Percentiles rank a stretch among this genome's conserved stretches.
These are phyloP conservation scores for Zangia roseola DNA, from an alignment of 768 basidiomycete genomes.

Conservation along the genomic window DNA sequence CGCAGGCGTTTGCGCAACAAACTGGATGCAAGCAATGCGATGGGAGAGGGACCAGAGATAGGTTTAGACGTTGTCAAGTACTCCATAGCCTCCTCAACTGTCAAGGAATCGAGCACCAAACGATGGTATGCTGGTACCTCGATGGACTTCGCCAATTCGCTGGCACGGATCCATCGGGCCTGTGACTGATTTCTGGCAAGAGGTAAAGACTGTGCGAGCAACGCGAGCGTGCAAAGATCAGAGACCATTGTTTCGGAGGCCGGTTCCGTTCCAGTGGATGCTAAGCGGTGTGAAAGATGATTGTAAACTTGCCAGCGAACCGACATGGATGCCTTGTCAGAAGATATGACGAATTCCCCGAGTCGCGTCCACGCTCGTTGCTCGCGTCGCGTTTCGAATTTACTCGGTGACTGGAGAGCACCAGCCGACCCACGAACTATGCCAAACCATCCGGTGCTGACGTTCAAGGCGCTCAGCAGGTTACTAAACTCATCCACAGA, in stretches of 20 bases:
- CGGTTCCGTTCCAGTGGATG: not conserved
- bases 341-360: slow-evolving; percentile 44
- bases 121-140: slow-evolving; percentile 47
- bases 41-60: slow-evolving; percentile 31
- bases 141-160: slow-evolving; percentile 22
- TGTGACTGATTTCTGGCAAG: slow-evolving; percentile 43
- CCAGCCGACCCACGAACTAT: slow-evolving; percentile 30
- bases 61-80: slow-evolving; percentile 30
- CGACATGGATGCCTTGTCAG: slow-evolving; percentile 22
- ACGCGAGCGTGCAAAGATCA: slow-evolving; percentile 57
- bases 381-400: slow-evolving; percentile 34
- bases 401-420: not conserved
- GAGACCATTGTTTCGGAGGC: slow-evolving; percentile 38
- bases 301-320: slow-evolving; percentile 57
- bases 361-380: slow-evolving; percentile 51
- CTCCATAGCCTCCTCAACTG: slow-evolving; percentile 51
- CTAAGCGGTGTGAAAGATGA: slow-evolving; percentile 38
- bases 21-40: slow-evolving; percentile 50
- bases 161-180: slow-evolving; percentile 42
- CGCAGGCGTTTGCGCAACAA: slow-evolving; percentile 53
- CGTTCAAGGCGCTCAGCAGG: slow-evolving; percentile 41
- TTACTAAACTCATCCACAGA: slow-evolving; percentile 36
- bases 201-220: slow-evolving; percentile 45
- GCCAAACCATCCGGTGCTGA: slow-evolving; percentile 36
- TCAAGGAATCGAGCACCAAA: slow-evolving; percentile 51